Evolutionary conservation across 345 rosid species (phyloP), one percentile per base, ranked within the genome.

Genomic region (Aquilaria sinensis): DNA sequence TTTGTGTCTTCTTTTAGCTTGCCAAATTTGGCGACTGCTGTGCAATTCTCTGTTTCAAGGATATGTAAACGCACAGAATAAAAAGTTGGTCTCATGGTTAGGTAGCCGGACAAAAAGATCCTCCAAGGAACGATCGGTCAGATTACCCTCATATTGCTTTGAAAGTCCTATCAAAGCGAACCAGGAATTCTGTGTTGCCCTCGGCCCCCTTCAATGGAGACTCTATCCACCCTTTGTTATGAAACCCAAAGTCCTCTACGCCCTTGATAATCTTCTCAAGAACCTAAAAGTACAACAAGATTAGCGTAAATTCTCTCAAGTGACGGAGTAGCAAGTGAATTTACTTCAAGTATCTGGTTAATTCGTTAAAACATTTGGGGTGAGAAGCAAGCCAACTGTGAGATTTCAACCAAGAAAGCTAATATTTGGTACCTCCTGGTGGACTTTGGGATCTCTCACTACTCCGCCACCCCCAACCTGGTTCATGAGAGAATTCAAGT

Each of bases 401-500:
- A 57, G 58, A 31, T 31, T 15, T 37, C 6, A 48, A 16, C 51
- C 57, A 67, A 61, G 31, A 32, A 13, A 47, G 52, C 80, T 23
- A 23, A 23, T 23, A 37, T 37, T 37, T 37, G 7, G 54, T 69
- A 90, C 97, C 93, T 88, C 96, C 60, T 90, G 80, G 64, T 87
- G 99, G 57, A 94, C 95, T 57, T 73, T 77, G 1, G 96, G 91
- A 82, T 94, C 97, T 80, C 86, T 83, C 56, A 94, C 95, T 63
- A 94, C 88, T 64, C 99, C 97, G n/a, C 99, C 97, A 9, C 77
- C 75, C 70, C 97, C 96, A 0, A 94, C 96, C 99, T 94, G 81
- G 43, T 37, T 37, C 43, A 37, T 37, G 43, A 37, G 8, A 37
- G 43, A 37, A 37, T 9, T 37, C 43, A 37, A 37, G 43, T 37